Conservation (phyloP, 495 filamentous ascomycete species). For the Xylaria bambusicola region DNA sequence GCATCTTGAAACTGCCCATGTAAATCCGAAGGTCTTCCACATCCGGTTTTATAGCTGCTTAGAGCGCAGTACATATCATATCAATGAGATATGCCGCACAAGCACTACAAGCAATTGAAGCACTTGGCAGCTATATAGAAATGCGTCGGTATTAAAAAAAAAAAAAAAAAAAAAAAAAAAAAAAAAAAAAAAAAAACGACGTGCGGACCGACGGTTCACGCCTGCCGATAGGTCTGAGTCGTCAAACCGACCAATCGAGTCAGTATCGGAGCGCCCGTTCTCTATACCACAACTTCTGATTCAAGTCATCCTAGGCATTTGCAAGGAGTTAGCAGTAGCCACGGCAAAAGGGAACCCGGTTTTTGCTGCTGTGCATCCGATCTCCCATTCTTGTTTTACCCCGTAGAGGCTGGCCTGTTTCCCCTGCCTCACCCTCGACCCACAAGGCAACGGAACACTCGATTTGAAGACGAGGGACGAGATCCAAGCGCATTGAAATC, state of each 20-base stretch:
- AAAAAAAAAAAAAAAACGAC: no score
- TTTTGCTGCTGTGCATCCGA: background rate
- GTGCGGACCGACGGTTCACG: background rate
- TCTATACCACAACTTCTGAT: background rate
- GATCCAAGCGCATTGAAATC: constrained; percentile 2
- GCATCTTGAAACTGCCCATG: no score
- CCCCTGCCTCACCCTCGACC: constrained; percentile 2
- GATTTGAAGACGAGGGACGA: background rate
- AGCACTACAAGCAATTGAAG: background rate
- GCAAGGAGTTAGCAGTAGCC: constrained; percentile 3
- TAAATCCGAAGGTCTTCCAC: background rate
- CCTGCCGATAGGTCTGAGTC: background rate
- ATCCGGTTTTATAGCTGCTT: background rate
- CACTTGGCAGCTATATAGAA: background rate
- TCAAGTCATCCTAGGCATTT: background rate
- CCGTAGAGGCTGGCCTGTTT: background rate
- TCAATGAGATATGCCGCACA: background rate
- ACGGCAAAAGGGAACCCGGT: background rate
- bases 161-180: no score
- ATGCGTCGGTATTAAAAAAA: background rate
- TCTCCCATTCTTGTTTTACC: background rate
- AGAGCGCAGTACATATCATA: background rate
- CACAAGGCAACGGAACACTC: constrained; percentile 5
- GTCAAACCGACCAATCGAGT: constrained; percentile 3
- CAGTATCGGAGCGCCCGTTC: background rate